Base-by-base conservation (phyloP, 208 protist species). In the Acanthamoeba castellanii region DNA sequence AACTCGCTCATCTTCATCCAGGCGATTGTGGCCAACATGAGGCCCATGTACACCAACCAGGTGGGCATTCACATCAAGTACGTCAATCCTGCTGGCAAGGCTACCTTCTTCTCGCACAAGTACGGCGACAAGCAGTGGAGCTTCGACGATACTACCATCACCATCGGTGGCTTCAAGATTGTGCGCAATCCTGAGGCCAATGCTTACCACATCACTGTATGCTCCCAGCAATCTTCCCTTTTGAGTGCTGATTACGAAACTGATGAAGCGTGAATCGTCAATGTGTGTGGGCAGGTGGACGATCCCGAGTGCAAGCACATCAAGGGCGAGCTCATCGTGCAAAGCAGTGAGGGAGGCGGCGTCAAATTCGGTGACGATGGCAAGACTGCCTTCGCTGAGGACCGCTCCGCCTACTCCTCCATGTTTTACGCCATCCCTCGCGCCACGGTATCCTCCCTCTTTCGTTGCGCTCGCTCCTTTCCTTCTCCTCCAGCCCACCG, bases 31-130 rank as follows among this genome's bases (percentile, higher is more conserved):
- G 87, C 87, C 37, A 92, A 92, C 87, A 57, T 92, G 87, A 92
- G 64, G 87, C 87, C 87, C 64, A 92, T 92, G 87, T 92, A 92
- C 87, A 92, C 59, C n/a, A n/a, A 92, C 37, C 87, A 92, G 37
- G 87, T 92, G 34, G 87, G 87, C 34, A 76, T 92, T 50, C 87
- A 92, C 87, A 92, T 92, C 87, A 92, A 92, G 61, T 92, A 92
- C 61, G 87, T 92, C 61, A 76, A 76, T 32, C 87, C 87, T n/a
- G 55, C 87, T 37, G 87, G 87, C 30, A 68, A 92, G 87, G n/a
- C 37, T 27, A 92, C 87, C 37, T 18, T 76, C 87, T 92, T 76
- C 59, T 92, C 87, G 42, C 55, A 92, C 59, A 92, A 92, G 87
- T 92, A 92, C 61, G 87, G 47, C 52, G 47, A 92, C 25, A 76